These are phyloP conservation scores for Punica granatum DNA, from an alignment of 345 rosid genomes.

Conservation along the genomic window DNA sequence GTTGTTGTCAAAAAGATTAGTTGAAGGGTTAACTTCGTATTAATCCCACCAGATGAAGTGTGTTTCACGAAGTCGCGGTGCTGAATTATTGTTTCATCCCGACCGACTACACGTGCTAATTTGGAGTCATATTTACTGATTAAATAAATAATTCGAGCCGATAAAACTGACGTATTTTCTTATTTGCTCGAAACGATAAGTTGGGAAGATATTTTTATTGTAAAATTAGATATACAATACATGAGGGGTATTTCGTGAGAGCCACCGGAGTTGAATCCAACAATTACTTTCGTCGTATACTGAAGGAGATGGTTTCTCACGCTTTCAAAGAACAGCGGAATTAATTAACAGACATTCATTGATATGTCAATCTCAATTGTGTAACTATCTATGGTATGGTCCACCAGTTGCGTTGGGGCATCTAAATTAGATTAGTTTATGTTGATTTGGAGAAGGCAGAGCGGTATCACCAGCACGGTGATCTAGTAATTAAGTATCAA, in stretches of 20 bases:
- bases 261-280: not conserved
- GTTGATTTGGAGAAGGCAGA: not conserved
- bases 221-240: too few relatives aligned
- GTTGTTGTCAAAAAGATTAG: not conserved
- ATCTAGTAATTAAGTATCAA: too few relatives aligned
- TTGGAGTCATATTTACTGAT: not conserved
- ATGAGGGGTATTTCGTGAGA: too few relatives aligned
- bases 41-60: not conserved
- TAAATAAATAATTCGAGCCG: not conserved
- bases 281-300: not conserved
- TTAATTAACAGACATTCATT: not conserved
- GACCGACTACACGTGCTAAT: not conserved
- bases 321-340: not conserved
- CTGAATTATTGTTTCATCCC: too few relatives aligned
- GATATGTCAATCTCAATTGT: not conserved
- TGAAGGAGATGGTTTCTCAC: not conserved
- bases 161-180: not conserved
- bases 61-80: not conserved
- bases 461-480: too few relatives aligned
- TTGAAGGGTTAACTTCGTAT: not conserved
- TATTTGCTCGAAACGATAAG: not conserved
- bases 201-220: not conserved
- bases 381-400: not conserved
- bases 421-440: not conserved
- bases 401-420: not conserved